Base-by-base conservation (phyloP, 768 basidiomycete species). In the Steccherinum ochraceum region DNA sequence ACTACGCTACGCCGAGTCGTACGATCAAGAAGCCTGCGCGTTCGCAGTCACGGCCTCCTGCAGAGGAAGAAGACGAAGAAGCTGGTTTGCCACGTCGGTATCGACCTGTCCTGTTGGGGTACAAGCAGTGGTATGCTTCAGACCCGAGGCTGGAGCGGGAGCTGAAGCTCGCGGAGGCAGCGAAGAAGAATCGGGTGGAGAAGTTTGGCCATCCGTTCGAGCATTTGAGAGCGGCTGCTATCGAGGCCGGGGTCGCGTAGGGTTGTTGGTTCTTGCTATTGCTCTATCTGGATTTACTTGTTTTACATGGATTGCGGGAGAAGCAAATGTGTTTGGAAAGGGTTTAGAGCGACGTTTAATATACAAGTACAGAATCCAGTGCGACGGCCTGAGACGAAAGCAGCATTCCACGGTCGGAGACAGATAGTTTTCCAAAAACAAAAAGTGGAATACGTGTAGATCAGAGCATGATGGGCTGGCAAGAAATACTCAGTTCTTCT, bases 101-200 rank as follows among this genome's bases (percentile, higher is more conserved):
- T 40, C 49, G 60, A 2, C 62, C 61, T 0, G 51, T 58, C 3
- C 57, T 63, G 48, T 53, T 61, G 13, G 57, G 61, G 35, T 57
- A 59, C 43, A 49, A 54, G 26, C 64, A 65, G 48, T 65, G 64
- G 64, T 43, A 56, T 24, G 52, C 49, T 44, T 52, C 53, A 13
- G 64, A 65, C 41, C 52, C 56, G 19, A 48, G 54, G 35, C 35
- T 59, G 43, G 60, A 56, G 24, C 42, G 55, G 16, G 53, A 61
- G 23, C n/a, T 52, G 48, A 52, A 27, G 51, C 24, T 54, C 48
- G 58, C 39, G 44, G 49, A 51, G 47, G 39, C 23, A 45, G 45
- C 55, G 52, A 54, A 46, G 44, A 12, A 44, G 50, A 41, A 24
- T 16, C 5, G 20, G 51, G 24, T 40, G 18, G 52, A 42, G 40